Evolutionary conservation across 1,284 basidiomycete species (phyloP), one percentile per base, ranked within the genome.

Genomic region (Fomitopsis schrenkii): DNA sequence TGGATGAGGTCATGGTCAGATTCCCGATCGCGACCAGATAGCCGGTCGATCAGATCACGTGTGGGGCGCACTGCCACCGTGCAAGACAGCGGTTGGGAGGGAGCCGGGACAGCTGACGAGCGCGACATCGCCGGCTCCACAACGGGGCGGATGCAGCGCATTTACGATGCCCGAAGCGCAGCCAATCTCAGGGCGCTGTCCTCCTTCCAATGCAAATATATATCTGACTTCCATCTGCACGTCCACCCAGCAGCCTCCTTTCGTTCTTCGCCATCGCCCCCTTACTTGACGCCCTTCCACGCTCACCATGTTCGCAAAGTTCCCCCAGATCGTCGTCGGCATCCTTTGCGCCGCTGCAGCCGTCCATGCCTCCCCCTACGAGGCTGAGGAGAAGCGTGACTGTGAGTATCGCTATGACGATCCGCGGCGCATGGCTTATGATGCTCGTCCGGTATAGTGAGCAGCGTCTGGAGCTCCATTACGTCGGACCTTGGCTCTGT

Each of bases 401-500:
- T 10, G 52, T 54, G 28, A 22, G 52, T 38, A 22, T 26, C 22
- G 45, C 44, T 4, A n/a, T 57, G 22, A 19, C 54, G 12, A 17
- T n/a, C 41, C 14, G 40, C 33, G n/a, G 54, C 17, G n/a, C 30
- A 35, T 19, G 9, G n/a, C 33, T 38, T 17, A n/a, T 35, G 9
- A 10, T 50, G 15, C 48, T 22, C 22, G 22, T 22, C 22, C 22
- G 22, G 48, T 33, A 33, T 50, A 72, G 72, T 71, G 41, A 68
- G 53, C 58, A 70, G 68, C 63, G 60, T 72, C 40, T 52, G 73
- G 42, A 64, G 69, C 59, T 63, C 67, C 12, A 55, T 74, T 26
- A 74, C 74, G 9, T 75, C 75, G 12, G 67, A 62, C 48, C 66
- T 67, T 19, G 72, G 61, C 9, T 74, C 73, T 45, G 62, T 69